Base-by-base conservation (phyloP, 495 filamentous ascomycete genomes). In the Evernia prunastri region DNA sequence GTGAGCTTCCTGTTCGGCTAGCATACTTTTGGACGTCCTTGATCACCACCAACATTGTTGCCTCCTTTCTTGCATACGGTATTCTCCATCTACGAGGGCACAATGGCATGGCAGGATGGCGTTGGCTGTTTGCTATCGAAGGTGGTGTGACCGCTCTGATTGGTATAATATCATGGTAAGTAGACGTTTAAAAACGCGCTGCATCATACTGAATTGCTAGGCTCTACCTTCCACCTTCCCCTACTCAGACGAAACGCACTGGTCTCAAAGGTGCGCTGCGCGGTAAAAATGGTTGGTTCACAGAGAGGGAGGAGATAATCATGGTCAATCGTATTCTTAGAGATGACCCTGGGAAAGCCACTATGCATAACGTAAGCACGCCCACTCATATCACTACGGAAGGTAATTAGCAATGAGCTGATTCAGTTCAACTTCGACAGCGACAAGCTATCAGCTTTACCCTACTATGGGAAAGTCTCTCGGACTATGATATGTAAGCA, bases 271-370 rank as follows among this genome's bases (percentile, higher is more conserved):
- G 83, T 45, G 78, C 79, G 71, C 82, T 88, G 66, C 81, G 88
- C 8, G 88, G 89, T 0, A 88, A 86, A 64, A 76, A 88, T 3
- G 88, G 88, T 4, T 90, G 87, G 87, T 90, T 90, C 69, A 84
- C 75, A 6, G 84, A 86, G 61, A 76, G 77, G 3, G 85, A 89
- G 66, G 84, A 87, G 67, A 39, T 65, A 3, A 89, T 91, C 63
- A 83, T 92, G 33, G 86, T 90, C 18, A 92, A 89, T 63, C 82
- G 89, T 5, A 79, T 90, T 4, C 73, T 91, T 29, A 81, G 86
- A 33, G 88, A 90, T 56, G 87, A 90, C 66, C 88, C 88, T 1
- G 82, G 78, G 56, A 89, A 90, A 71, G 83, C 82, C 39, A 67
- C 69, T 20, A 85, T 85, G 82, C 81, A 84, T 65, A 82, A 82